These are phyloP conservation scores for Crotalaria pallida DNA, from an alignment of 306 rosid species.

Conservation along the genomic window DNA sequence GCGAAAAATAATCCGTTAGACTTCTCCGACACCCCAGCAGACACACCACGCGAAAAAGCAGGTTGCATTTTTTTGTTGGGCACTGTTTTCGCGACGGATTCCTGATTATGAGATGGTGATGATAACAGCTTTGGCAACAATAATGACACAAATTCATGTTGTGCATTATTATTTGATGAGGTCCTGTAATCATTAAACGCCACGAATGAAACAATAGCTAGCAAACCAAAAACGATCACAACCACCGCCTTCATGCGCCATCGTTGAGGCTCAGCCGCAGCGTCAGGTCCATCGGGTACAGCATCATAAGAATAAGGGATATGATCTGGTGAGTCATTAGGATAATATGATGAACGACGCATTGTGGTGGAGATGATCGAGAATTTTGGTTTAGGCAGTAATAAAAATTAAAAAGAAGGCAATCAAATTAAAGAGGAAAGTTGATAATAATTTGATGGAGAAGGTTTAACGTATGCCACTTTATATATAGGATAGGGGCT, in stretches of 20 bases:
- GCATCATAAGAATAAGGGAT: slow-evolving; percentile 37
- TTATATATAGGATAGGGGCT: no score
- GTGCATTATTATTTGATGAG: background rate
- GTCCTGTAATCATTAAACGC: slow-evolving; percentile 18
- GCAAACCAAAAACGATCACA: slow-evolving; percentile 34
- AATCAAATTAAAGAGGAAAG: no score
- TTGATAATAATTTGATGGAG: no score
- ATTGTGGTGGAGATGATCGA: background rate
- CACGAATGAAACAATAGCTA: slow-evolving; percentile 33
- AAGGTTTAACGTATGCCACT: no score
- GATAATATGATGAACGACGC: background rate
- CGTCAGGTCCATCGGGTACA: slow-evolving; percentile 25
- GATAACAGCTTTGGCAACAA: no score
- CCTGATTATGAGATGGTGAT: no score
- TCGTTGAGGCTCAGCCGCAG: background rate
- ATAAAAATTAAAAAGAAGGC: no score
- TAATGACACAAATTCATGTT: background rate
- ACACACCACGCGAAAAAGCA: slow-evolving; percentile 54
- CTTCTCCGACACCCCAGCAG: slow-evolving; percentile 72
- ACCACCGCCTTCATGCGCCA: slow-evolving; percentile 16
- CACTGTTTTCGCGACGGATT: background rate
- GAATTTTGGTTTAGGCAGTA: no score
- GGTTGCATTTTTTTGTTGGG: slow-evolving; percentile 13
- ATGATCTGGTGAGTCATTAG: background rate
- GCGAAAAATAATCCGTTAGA: slow-evolving; percentile 31